Conservation (phyloP, 2,329 filamentous ascomycete species). For the Rhynchosporium graminicola region DNA sequence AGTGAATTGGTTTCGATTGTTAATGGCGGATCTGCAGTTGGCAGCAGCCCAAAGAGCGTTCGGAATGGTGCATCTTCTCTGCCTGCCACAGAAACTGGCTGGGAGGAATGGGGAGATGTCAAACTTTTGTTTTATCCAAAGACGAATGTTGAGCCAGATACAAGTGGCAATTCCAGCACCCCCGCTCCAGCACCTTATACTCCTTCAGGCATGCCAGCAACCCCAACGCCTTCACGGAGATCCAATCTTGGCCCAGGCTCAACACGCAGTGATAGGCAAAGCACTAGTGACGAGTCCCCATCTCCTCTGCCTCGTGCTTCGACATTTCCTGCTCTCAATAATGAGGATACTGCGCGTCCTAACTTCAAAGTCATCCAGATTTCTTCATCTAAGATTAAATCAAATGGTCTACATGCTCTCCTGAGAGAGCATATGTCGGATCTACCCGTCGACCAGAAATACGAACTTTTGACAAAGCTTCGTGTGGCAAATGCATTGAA, state of each 20-base stretch:
- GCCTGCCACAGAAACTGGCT: slow-evolving; percentile 47
- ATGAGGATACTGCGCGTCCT: slow-evolving; percentile 34
- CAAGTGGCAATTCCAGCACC: slow-evolving; percentile 28
- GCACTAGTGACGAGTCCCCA: slow-evolving; percentile 43
- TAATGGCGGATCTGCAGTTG: slow-evolving; percentile 50
- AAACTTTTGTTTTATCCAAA: slow-evolving; percentile 74
- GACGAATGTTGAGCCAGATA: slow-evolving; percentile 38
- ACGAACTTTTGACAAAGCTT: slow-evolving; percentile 82
- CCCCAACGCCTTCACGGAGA: slow-evolving; percentile 41
- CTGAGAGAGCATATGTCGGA: slow-evolving; percentile 58
- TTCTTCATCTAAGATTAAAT: slow-evolving; percentile 55
- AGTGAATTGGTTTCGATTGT: slow-evolving; percentile 80
- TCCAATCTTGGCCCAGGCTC: slow-evolving; percentile 40
- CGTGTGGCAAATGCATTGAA: slow-evolving; percentile 81
- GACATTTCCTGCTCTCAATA: slow-evolving; percentile 20
- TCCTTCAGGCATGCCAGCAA: slow-evolving; percentile 37
- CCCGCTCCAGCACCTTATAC: slow-evolving; percentile 39
- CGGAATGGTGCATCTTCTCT: slow-evolving; percentile 35
- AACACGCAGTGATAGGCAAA: slow-evolving; percentile 36
- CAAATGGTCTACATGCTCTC: slow-evolving; percentile 57
- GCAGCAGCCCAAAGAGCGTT: slow-evolving; percentile 37
- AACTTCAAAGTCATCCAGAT: slow-evolving; percentile 46
- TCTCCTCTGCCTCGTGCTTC: slow-evolving; percentile 34
- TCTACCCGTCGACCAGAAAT: slow-evolving; percentile 72
- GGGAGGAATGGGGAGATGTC: slow-evolving; percentile 80